Base-by-base conservation (phyloP, 1,284 basidiomycete genomes). In the Trichosporon asahii region DNA sequence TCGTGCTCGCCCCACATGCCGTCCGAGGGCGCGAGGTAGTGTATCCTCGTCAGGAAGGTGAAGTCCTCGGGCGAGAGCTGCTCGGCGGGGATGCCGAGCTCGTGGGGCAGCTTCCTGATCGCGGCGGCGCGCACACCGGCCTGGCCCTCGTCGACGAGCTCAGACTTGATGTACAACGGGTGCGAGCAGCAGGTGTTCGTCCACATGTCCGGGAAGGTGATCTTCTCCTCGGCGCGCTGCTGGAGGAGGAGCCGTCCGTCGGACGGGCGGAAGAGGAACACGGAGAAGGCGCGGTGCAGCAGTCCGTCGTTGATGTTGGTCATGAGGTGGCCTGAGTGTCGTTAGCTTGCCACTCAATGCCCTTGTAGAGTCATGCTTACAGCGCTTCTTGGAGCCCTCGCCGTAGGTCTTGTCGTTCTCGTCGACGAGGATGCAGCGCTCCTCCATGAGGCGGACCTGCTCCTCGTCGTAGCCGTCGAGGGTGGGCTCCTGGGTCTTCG, bases 111-210 rank as follows among this genome's bases (percentile, higher is more conserved):
- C 85, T 99, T 99, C 74, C 97, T 88, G 44, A 93, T 91, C 3
- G 95, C 96, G 29, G 97, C 97, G 27, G 90, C 85, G 67, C 90
- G 88, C 23, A 97, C 95, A 69, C 86, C 86, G 40, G 90, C 88
- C 82, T 97, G 93, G 44, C 90, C 87, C 78, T 87, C 82, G 76
- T 89, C 86, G 72, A 90, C 90, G 75, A 95, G 92, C 85, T 99
- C 97, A 74, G 92, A 90, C 73, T 83, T 83, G 75, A 86, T 85
- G 57, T 85, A 85, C 68, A 99, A 86, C 18, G 97, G 97, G 80
- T 99, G 97, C 35, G 94, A 97, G 86, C 97, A 99, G 84, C 97
- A 99, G 3, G 97, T 99, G 85, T 99, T 99, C 53, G 97, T 99
- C 97, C 97, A 99, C 94, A 98, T 95, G 81, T 93, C 89, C 1